Conservation (phyloP, 306 rosid genomes). For the Luffa aegyptiaca region DNA sequence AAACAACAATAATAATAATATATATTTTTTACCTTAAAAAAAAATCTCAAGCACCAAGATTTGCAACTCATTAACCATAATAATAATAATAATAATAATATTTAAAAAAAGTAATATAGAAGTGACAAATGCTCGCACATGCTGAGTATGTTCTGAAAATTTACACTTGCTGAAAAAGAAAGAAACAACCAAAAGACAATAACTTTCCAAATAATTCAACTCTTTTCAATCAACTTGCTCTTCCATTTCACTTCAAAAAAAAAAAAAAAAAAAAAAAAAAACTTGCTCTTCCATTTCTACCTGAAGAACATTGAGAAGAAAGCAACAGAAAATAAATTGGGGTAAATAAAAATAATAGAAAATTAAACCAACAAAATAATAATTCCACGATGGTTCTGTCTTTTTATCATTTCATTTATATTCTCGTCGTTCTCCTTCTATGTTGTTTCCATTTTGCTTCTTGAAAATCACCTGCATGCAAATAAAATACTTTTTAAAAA, state of each 20-base stretch:
- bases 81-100: neutral
- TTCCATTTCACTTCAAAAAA: neutral
- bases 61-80: too few relatives aligned
- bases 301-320: neutral
- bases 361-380: neutral
- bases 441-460: neutral
- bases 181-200: neutral
- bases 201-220: neutral
- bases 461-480: neutral
- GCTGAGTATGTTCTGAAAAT: neutral
- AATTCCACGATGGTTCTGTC: neutral
- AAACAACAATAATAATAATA: too few relatives aligned
- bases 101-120: neutral
- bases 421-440: neutral
- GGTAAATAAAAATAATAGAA: neutral
- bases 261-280: too few relatives aligned
- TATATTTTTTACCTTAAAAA: too few relatives aligned
- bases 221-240: neutral
- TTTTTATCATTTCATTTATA: neutral
- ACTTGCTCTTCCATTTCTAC: neutral
- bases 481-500: too few relatives aligned
- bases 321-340: neutral
- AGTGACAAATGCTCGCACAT: neutral
- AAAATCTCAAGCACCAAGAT: neutral
- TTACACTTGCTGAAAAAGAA: neutral